Evolutionary conservation across 176 grass and related monocot genomes (phyloP), one percentile per base, ranked within the genome.

Genomic region (Carex pumila): DNA sequence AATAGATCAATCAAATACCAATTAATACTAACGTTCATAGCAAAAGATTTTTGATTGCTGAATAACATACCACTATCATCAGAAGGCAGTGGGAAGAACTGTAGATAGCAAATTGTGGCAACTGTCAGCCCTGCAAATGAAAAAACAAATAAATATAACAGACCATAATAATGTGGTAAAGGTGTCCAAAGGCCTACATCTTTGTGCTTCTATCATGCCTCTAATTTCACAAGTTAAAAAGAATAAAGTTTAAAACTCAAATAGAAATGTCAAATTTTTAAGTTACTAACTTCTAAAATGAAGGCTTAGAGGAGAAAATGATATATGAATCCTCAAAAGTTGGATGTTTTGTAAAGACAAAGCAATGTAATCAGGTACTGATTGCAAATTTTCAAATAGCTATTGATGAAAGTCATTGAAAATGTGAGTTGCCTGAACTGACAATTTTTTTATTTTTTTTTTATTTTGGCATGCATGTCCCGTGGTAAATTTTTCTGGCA

Each of bases 101-200:
- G 81, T 12, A 83, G 81, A 83, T 83, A 83, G 41, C 81, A 83
- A 83, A 83, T 36, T 54, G 81, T 65, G 49, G 81, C 81, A 55
- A 83, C 81, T 18, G 81, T 83, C 60, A 83, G 39, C 18, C 81
- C 81, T 83, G 45, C 39, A 69, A 83, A 67, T 17, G 47, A 49
- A 52, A 66, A 15, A 67, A 49, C 37, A 12, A 52, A 17, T 11
- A 29, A 30, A 53, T 66, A 52, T 41, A 74, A 34, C 47, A 11
- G 50, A 57, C 25, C 52, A 32, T 15, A 57, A 78, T 32, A 57
- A 56, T 56, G 52, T 18, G 22, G 21, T 18, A 78, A 78, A 17
- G 39, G 12, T 30, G 49, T 54, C 3, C 47, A 54, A 14, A 54
- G 25, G 45, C 47, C 21, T 54, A 54, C 22, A 22, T 25, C 21